Evolutionary conservation across 2,329 filamentous ascomycete species (phyloP), one percentile per base, ranked within the genome.

Genomic region (Botryotinia globosa): DNA sequence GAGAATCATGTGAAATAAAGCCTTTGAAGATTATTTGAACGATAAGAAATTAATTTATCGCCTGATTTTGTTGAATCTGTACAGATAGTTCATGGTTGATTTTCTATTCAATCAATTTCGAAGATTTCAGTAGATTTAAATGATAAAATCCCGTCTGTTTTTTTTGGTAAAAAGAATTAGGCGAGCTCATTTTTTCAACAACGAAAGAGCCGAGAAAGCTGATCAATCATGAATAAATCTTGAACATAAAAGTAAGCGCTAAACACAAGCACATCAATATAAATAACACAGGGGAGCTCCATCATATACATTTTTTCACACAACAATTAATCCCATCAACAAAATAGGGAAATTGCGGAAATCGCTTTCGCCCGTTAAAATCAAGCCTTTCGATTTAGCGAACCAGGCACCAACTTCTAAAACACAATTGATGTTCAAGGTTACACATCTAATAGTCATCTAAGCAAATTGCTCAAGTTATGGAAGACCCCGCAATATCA

Each of bases 391-490:
- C 51, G 3, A 29, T 18, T 16, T 8, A n/a, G 12, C n/a, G 2
- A 12, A n/a, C 25, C 14, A 8, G 25, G 12, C 8, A 56, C n/a
- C 14, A 29, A 56, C 6, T 7, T 29, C 51, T 6, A 56, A 18
- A 32, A 8, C n/a, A 56, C n/a, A 18, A 18, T 56, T 4, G 1
- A 18, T 9, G 4, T 29, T 29, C 3, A 9, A 29, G 32, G 1
- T 29, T 4, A 18, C 0, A 29, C 3, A 29, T 4, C 7, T 16
- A 18, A 29, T 8, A 29, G 0, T 0, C 6, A 6, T 3, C 3
- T 8, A 56, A 29, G n/a, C 14, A 56, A 56, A 56, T 4, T 1
- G 8, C 6, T 1, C 6, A 56, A 29, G 18, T 18, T 0, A 56
- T 56, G 51, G 3, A 56, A 29, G 51, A 29, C n/a, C 14, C 51